phyloP scores from a whole-genome alignment of 2,329 filamentous ascomycete genomes.

The Trichothecium roseum region DNA sequence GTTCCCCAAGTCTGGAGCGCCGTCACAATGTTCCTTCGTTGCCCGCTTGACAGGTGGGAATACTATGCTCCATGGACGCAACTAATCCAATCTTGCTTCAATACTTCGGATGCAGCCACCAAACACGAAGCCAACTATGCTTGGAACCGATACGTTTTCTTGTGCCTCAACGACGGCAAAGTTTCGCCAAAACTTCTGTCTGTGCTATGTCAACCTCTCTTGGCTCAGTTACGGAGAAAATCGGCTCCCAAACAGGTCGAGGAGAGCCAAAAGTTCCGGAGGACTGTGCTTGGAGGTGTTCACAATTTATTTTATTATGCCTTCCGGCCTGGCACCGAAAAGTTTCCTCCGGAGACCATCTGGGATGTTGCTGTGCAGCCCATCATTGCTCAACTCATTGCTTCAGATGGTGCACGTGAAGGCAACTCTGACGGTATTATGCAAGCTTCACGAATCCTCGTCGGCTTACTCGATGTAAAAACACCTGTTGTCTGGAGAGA shows the following conservation, averaged over 20 bases:
- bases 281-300: conserved; percentile 55
- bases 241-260: conserved; percentile 45
- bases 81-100: conserved; percentile 76
- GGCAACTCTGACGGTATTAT: conserved; percentile 39
- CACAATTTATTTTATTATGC: conserved; percentile 77
- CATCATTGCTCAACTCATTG: conserved; percentile 49
- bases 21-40: conserved; percentile 67
- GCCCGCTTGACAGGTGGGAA: conserved; percentile 57
- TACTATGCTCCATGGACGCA: conserved; percentile 65
- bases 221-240: conserved; percentile 58
- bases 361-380: conserved; percentile 69
- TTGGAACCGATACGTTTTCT: conserved; percentile 77
- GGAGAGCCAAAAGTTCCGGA: conserved; percentile 37
- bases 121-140: conserved; percentile 71
- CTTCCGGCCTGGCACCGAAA: conserved; percentile 58
- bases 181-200: conserved; percentile 28
- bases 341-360: conserved; percentile 46
- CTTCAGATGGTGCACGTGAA: conserved; percentile 20
- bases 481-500: conserved; percentile 60
- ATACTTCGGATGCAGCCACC: conserved; percentile 59
- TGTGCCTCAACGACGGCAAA: conserved; percentile 54
- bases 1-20: conserved; percentile 89
- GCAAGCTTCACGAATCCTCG: conserved; percentile 58
- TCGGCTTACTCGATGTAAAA: conserved; percentile 55
- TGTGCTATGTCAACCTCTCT: conserved; percentile 55